A percentile compares a stretch with the other conserved stretches of the same genome.
phyloP scores from a whole-genome alignment of 2,329 filamentous ascomycete species.

The Fusarium irregulare region DNA sequence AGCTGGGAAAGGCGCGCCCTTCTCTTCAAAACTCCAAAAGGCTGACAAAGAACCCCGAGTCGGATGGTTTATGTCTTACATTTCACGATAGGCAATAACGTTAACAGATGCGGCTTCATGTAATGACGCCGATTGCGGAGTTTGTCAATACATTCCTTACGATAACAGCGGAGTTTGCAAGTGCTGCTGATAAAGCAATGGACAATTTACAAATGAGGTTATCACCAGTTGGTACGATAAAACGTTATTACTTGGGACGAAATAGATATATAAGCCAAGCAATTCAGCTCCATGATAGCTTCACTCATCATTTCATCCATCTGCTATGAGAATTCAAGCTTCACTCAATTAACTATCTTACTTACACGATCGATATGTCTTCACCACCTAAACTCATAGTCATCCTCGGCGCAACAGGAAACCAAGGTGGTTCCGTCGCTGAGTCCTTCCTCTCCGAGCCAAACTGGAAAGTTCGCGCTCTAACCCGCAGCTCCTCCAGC shows the following conservation, averaged over 20 bases:
- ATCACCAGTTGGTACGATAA: not conserved
- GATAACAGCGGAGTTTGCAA: not conserved
- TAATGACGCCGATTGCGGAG: not conserved
- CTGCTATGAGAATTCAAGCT: not conserved
- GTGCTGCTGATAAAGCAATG: conserved; percentile 14
- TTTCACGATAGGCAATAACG: not conserved
- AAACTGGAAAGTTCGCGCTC: conserved; percentile 25
- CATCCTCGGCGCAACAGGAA: conserved; percentile 34
- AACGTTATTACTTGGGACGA: not conserved
- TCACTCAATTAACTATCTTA: not conserved
- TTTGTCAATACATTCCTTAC: not conserved
- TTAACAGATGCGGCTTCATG: not conserved
- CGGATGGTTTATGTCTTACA: no score
- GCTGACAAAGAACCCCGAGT: not conserved
- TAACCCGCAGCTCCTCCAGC: conserved; percentile 26
- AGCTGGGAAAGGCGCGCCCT: no score
- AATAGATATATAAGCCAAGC: conserved; percentile 4
- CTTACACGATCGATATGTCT: conserved; percentile 5
- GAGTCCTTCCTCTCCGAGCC: conserved; percentile 16
- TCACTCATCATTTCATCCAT: not conserved
- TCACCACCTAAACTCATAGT: conserved; percentile 22
- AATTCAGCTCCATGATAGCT: not conserved
- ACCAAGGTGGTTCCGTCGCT: conserved; percentile 33
- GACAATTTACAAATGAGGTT: not conserved
- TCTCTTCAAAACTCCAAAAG: no score